A percentile compares a stretch with the other conserved stretches of the same genome.
Conservation (phyloP, 2,329 filamentous ascomycete genomes). For the Pseudocercospora eumusae region DNA sequence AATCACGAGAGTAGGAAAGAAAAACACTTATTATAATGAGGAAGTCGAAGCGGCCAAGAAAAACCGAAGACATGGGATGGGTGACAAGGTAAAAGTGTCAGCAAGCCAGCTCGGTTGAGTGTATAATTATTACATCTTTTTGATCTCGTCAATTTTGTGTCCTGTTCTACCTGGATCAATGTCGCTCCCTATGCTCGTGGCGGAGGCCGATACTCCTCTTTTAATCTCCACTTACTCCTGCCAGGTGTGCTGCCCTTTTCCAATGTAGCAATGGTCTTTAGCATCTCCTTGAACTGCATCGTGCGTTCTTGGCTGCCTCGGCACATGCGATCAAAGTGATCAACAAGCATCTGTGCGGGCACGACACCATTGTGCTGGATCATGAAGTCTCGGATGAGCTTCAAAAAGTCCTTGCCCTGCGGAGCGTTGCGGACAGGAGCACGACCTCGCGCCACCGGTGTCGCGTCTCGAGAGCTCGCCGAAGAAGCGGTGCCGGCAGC, state of each 20-base stretch:
- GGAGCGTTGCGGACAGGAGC: conserved; percentile 11
- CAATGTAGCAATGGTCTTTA: conserved; percentile 74
- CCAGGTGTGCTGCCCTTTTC: conserved; percentile 54
- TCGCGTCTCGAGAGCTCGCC: conserved; percentile 30
- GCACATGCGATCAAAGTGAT: conserved; percentile 85
- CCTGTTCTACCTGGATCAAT: not conserved
- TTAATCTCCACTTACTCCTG: conserved; percentile 60
- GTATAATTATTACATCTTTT: too few relatives aligned
- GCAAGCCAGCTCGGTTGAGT: too few relatives aligned
- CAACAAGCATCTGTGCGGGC: conserved; percentile 80
- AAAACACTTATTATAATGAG: too few relatives aligned
- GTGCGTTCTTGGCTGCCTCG: conserved; percentile 64
- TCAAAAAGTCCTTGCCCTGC: conserved; percentile 49
- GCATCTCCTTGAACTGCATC: conserved; percentile 77
- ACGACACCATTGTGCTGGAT: conserved; percentile 73
- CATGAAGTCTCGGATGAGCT: conserved; percentile 74
- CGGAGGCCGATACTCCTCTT: conserved; percentile 52
- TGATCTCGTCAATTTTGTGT: not conserved
- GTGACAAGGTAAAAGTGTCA: too few relatives aligned
- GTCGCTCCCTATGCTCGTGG: not conserved
- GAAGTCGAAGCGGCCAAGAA: too few relatives aligned
- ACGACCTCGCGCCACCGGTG: conserved; percentile 29
- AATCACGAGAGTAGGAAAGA: too few relatives aligned
- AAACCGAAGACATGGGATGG: not conserved
- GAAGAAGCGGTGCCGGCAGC: conserved; percentile 38